Percentiles rank a stretch among this genome's conserved stretches.
Conservation (phyloP, 306 rosid species). For the Sindora glabra region DNA sequence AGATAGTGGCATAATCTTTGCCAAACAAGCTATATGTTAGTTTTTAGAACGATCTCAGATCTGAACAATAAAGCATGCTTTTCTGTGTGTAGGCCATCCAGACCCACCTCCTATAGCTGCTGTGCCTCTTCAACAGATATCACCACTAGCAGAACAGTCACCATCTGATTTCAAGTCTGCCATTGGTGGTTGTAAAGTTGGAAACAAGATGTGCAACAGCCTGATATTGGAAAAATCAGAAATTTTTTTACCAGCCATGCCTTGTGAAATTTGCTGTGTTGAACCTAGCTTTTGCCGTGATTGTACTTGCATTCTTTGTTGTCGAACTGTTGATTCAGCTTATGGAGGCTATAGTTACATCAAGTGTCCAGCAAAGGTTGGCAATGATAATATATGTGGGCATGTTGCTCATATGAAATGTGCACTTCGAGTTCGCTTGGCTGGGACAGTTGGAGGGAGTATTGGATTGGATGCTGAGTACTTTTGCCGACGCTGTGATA, state of each 20-base stretch:
- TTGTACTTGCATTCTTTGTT: conserved; percentile 80
- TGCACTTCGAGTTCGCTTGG: conserved; percentile 54
- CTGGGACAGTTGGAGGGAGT: conserved; percentile 66
- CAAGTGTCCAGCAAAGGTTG: conserved; percentile 42
- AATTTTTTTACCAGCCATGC: conserved; percentile 31
- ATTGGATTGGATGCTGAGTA: conserved; percentile 68
- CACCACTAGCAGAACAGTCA: conserved; percentile 9
- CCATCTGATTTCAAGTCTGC: conserved; percentile 23
- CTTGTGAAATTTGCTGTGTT: conserved; percentile 69
- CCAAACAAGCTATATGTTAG: no score
- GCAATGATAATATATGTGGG: conserved; percentile 49
- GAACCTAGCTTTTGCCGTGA: conserved; percentile 71
- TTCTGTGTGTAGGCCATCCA: conserved; percentile 24
- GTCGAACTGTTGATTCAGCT: conserved; percentile 41
- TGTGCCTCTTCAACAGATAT: conserved; percentile 37
- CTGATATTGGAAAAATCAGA: conserved; percentile 26
- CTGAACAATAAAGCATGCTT: not conserved
- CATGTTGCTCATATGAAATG: conserved; percentile 79
- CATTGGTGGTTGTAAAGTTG: conserved; percentile 44
- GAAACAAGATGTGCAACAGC: conserved; percentile 54
- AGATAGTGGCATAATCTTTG: no score
- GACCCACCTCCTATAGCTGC: conserved; percentile 9
- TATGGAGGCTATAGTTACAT: conserved; percentile 60
- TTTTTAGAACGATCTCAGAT: no score
- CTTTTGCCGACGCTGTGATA: conserved; percentile 82